Evolutionary conservation across 1,284 basidiomycete species (phyloP).

Genomic region (Porodaedalea pini): DNA sequence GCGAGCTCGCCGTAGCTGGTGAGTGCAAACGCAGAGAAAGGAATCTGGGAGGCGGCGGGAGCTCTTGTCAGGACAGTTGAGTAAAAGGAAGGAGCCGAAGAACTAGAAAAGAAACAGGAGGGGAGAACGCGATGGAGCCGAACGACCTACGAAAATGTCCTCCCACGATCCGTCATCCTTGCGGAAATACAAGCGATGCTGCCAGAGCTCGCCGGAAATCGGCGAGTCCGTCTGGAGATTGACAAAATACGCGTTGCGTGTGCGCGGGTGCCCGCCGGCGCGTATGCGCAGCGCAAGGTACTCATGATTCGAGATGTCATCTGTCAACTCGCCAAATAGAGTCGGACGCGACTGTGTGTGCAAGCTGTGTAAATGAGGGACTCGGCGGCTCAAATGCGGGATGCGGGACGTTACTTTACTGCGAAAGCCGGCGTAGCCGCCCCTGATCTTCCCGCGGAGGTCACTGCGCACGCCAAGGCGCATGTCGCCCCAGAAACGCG

Average conservation of each 20-base stretch:
- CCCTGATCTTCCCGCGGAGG: constrained; percentile 57
- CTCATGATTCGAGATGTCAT: constrained; percentile 76
- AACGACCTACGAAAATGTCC: constrained; percentile 65
- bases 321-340: constrained; percentile 76
- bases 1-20: constrained; percentile 81
- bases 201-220: constrained; percentile 80
- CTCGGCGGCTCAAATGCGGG: not conserved
- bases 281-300: constrained; percentile 79
- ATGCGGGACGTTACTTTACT: constrained; percentile 52
- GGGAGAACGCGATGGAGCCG: not conserved
- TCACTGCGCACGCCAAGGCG: constrained; percentile 36
- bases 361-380: constrained; percentile 25
- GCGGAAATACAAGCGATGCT: constrained; percentile 80
- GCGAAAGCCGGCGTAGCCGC: constrained; percentile 82
- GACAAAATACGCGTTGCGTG: constrained; percentile 78
- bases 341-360: constrained; percentile 53
- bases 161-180: constrained; percentile 77
- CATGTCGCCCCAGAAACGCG: constrained; percentile 77
- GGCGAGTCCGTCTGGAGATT: constrained; percentile 86
- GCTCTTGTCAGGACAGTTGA: not conserved
- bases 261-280: constrained; percentile 63
- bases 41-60: constrained; percentile 60
- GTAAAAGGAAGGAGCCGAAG: not conserved
- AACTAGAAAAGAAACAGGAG: constrained; percentile 1
- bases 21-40: constrained; percentile 76